Percentiles rank a stretch among this genome's conserved stretches.
phyloP scores from a whole-genome alignment of 2,329 filamentous ascomycete genomes.

The Aspergillus sp. region DNA sequence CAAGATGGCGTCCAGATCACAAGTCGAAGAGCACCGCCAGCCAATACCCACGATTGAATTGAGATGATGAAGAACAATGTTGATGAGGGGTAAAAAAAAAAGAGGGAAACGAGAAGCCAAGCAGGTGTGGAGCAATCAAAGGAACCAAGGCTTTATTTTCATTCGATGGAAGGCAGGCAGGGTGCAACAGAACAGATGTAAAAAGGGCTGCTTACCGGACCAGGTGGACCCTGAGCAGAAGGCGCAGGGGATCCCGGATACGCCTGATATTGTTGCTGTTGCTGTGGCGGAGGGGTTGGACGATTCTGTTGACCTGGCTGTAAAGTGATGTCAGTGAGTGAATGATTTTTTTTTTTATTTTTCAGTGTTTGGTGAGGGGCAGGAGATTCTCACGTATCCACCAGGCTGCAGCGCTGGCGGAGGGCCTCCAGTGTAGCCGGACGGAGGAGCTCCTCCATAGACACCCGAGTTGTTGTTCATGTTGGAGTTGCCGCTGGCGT shows the following conservation, averaged over 20 bases:
- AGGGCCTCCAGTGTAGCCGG: constrained; percentile 35
- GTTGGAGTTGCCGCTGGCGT: too few species aligned
- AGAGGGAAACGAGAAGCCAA: constrained; percentile 2
- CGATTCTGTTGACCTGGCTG: constrained; percentile 2
- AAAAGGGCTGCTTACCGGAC: constrained; percentile 31
- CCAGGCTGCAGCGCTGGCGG: constrained; percentile 31
- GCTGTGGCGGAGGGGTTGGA: constrained; percentile 10
- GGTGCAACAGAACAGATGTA: constrained; percentile 5
- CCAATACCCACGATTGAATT: too few species aligned
- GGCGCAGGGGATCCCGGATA: constrained; percentile 42
- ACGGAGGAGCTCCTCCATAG: constrained; percentile 25
- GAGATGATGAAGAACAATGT: not conserved
- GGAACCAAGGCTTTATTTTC: not conserved
- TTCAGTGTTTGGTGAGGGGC: too few species aligned
- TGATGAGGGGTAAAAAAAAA: constrained; percentile 3
- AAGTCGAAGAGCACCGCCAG: too few species aligned
- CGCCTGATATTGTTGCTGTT: constrained; percentile 51
- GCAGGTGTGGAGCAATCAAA: not conserved
- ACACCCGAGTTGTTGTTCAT: too few species aligned
- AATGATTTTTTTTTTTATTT: not conserved
- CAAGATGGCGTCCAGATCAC: constrained; percentile 7
- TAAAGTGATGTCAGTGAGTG: not conserved
- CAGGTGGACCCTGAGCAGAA: constrained; percentile 15
- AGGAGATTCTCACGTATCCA: constrained; percentile 46
- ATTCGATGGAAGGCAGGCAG: not conserved